Base-by-base conservation (phyloP, 768 basidiomycete genomes). In the Phaffia australis region DNA sequence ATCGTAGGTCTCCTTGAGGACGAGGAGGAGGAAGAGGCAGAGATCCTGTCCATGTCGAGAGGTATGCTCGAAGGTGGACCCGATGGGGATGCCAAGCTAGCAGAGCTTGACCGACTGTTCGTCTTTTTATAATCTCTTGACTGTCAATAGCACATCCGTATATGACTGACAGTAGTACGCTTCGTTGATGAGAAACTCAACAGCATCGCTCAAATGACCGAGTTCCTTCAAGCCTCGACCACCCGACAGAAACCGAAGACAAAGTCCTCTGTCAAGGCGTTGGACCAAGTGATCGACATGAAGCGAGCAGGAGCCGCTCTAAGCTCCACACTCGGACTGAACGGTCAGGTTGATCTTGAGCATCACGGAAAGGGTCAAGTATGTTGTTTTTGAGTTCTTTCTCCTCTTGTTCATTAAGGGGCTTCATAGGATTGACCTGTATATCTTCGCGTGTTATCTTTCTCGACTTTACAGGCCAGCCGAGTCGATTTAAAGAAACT, bases 341-440 rank as follows among this genome's bases (percentile, higher is more conserved):
- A 67, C 55, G 88, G 88, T 18, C 55, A 59, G 55, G 88, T 92
- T 49, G 90, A 93, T 75, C 79, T 93, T 62, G 89, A 90, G 76
- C 88, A 87, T 49, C 89, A 90, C 63, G 91, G 90, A 78, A 92
- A 93, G 81, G 89, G 87, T 80, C 92, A 92, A 88, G 89, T 74
- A 76, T 25, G 62, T 56, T 50, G n/a, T 35, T 11, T 50, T 52
- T 35, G 3, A 27, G 18, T 46, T 19, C 11, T 8, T 49, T 32
- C 59, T 79, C 75, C 76, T 79, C 16, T 25, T 32, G 32, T 63
- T 56, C 49, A 57, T 49, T 14, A 35, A 51, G 7, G 18, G 14
- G 16, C 42, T 18, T 0, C 6, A 25, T 50, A 18, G 18, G 23
- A 30, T 29, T 27, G 49, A 55, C 69, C 51, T 30, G 56, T 55